phyloP scores from a whole-genome alignment of 352 stramenopile species.

The Pythium aphanidermatum region DNA sequence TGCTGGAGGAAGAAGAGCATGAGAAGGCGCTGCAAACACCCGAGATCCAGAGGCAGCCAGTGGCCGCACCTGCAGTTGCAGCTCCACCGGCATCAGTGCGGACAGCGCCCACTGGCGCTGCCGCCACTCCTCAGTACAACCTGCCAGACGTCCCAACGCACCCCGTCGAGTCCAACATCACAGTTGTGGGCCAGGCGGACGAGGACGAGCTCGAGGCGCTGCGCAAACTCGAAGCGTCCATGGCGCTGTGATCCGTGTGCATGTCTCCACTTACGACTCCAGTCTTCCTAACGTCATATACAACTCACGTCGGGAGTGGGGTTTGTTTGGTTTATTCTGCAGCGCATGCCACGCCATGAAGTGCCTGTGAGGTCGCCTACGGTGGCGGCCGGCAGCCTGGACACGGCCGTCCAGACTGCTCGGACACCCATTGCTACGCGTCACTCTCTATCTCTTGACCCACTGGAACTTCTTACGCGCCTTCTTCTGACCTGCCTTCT shows the following conservation, averaged over 20 bases:
- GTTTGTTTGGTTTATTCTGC: no score
- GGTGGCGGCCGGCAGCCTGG: no score
- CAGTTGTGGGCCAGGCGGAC: slow-evolving; percentile 59
- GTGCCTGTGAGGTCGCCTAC: no score
- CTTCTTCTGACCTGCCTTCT: slow-evolving; percentile 95
- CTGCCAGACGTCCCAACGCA: slow-evolving; percentile 78
- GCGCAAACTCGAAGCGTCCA: slow-evolving; percentile 80
- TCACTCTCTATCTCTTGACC: slow-evolving; percentile 93
- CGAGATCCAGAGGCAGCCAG: slow-evolving; percentile 30
- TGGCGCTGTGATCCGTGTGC: no score
- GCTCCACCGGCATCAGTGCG: slow-evolving; percentile 18
- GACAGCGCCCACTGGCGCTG: slow-evolving; percentile 20
- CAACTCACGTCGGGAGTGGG: no score
- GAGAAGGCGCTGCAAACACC: slow-evolving; percentile 90
- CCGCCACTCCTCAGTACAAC: slow-evolving; percentile 42
- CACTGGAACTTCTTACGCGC: slow-evolving; percentile 97
- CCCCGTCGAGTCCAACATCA: slow-evolving; percentile 67
- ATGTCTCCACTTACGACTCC: no score
- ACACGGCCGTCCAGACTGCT: no score
- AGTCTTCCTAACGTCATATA: no score
- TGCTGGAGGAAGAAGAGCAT: slow-evolving; percentile 93
- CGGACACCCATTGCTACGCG: no score
- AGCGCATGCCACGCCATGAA: no score
- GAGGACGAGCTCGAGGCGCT: slow-evolving; percentile 82
- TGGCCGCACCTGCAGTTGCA: slow-evolving; percentile 13